A percentile compares a stretch with the other conserved stretches of the same genome.
Conservation (phyloP, 208 protist genomes). For the Trypanosomatidae sp. region DNA sequence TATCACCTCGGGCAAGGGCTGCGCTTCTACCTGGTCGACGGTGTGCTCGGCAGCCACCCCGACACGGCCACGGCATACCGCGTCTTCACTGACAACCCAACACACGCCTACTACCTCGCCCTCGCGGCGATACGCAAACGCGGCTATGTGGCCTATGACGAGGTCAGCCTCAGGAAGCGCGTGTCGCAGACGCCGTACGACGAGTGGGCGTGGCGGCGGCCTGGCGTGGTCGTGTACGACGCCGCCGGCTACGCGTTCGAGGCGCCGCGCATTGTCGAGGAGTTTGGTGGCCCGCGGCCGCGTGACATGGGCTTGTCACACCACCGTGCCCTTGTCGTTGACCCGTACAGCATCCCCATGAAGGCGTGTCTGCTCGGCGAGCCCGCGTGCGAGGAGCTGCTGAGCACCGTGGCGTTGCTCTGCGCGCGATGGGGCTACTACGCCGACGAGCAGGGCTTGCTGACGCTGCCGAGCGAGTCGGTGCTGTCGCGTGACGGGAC, state of each 20-base stretch:
- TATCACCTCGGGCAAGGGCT: slow-evolving; percentile 82
- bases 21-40: slow-evolving; percentile 83
- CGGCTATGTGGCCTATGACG: slow-evolving; percentile 75
- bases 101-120: slow-evolving; percentile 72
- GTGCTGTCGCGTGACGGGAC: slow-evolving; percentile 36
- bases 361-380: slow-evolving; percentile 72
- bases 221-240: slow-evolving; percentile 77
- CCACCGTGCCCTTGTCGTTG: slow-evolving; percentile 64
- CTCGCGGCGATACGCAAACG: slow-evolving; percentile 71
- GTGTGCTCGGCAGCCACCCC: slow-evolving; percentile 69
- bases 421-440: slow-evolving; percentile 85
- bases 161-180: slow-evolving; percentile 79
- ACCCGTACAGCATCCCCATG: slow-evolving; percentile 87
- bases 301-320: slow-evolving; percentile 57
- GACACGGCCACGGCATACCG: slow-evolving; percentile 68
- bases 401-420: slow-evolving; percentile 62
- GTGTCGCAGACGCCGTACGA: slow-evolving; percentile 73
- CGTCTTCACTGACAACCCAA: slow-evolving; percentile 85
- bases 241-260: slow-evolving; percentile 79
- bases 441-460: slow-evolving; percentile 68
- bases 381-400: slow-evolving; percentile 58
- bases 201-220: slow-evolving; percentile 81
- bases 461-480: slow-evolving; percentile 63
- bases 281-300: slow-evolving; percentile 82
- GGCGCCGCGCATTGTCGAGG: slow-evolving; percentile 76